Evolutionary conservation across 2,329 filamentous ascomycete species (phyloP).

Genomic region (Sarocladiaceae sp.): DNA sequence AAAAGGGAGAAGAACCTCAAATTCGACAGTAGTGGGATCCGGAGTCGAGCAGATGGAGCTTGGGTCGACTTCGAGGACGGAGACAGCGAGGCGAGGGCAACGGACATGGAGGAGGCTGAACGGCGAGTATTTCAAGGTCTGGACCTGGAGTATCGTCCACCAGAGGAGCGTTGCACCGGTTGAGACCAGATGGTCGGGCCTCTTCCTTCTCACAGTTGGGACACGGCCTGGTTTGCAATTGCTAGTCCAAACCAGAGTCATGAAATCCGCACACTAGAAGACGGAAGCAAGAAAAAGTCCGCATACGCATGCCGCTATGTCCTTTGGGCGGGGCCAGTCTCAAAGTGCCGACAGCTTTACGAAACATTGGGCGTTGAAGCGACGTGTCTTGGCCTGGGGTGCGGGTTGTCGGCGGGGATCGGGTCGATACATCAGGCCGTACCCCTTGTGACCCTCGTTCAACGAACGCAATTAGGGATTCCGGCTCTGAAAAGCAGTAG

Average conservation of each 20-base stretch:
- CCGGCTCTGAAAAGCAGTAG: no score
- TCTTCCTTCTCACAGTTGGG: no score
- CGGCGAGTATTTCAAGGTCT: conserved; percentile 74
- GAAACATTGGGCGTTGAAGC: not conserved
- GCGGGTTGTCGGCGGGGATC: conserved; percentile 1
- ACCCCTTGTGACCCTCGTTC: not conserved
- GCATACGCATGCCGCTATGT: not conserved
- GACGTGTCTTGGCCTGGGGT: not conserved
- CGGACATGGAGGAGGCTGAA: conserved; percentile 70
- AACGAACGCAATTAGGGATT: no score
- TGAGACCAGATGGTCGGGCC: no score
- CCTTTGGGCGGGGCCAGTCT: no score
- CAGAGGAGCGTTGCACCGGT: conserved; percentile 65
- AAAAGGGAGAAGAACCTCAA: conserved; percentile 70
- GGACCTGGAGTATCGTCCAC: conserved; percentile 62
- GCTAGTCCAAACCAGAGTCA: no score
- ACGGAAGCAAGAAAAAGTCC: not conserved
- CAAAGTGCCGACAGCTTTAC: no score
- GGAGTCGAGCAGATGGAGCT: conserved; percentile 59
- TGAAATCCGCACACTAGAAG: no score
- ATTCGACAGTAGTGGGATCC: conserved; percentile 86
- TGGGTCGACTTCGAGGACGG: conserved; percentile 70
- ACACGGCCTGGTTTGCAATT: no score
- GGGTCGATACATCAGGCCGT: not conserved
- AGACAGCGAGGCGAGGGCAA: conserved; percentile 37